Conservation (phyloP, 306 rosid genomes). For the Carpinus viminea region DNA sequence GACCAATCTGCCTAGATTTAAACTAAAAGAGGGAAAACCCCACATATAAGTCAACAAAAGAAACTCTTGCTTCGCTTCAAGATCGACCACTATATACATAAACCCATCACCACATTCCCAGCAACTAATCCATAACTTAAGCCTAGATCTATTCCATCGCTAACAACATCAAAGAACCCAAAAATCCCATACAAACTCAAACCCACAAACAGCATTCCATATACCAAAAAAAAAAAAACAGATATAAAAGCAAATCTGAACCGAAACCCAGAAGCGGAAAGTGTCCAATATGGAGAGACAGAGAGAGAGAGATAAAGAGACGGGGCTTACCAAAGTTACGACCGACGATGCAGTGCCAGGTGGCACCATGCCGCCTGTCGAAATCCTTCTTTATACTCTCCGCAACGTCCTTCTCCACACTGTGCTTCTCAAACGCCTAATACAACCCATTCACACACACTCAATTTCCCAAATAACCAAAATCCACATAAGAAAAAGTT, state of each 20-base stretch:
- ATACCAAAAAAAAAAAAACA: too few relatives aligned
- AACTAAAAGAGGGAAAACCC: background rate
- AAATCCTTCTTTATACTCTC: slow-evolving; percentile 92
- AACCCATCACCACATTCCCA: slow-evolving; percentile 26
- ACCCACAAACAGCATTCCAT: background rate
- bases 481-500: background rate
- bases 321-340: slow-evolving; percentile 76
- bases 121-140: slow-evolving; percentile 6
- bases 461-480: background rate
- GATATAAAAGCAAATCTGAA: slow-evolving; percentile 21
- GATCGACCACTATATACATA: background rate
- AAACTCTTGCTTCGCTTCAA: slow-evolving; percentile 16
- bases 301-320: slow-evolving; percentile 4
- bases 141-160: slow-evolving; percentile 40
- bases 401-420: slow-evolving; percentile 91
- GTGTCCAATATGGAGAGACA: background rate
- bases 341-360: slow-evolving; percentile 99
- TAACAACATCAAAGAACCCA: slow-evolving; percentile 15
- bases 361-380: slow-evolving; percentile 84
- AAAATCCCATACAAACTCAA: slow-evolving; percentile 4
- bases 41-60: background rate
- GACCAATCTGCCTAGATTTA: background rate
- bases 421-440: slow-evolving; percentile 86
- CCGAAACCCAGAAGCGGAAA: slow-evolving; percentile 11
- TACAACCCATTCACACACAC: slow-evolving; percentile 5